Evolutionary conservation across 2,329 filamentous ascomycete genomes (phyloP).

Genomic region (Diaporthe citrichinensis): DNA sequence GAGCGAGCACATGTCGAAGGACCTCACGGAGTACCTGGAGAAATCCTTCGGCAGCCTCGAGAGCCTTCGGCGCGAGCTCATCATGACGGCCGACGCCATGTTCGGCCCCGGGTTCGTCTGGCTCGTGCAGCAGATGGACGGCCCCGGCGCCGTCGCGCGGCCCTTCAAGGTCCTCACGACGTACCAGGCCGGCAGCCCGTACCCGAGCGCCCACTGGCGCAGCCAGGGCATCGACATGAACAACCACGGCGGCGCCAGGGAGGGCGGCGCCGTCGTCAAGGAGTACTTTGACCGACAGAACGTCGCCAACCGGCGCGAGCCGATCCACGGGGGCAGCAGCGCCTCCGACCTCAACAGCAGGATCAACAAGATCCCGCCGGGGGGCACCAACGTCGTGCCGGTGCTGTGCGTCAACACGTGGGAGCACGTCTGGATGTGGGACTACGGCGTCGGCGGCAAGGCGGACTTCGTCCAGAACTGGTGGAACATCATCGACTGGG

Average conservation of each 20-base stretch:
- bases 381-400: constrained; percentile 78
- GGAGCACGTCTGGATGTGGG: constrained; percentile 92
- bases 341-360: constrained; percentile 44
- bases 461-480: constrained; percentile 80
- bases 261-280: constrained; percentile 48
- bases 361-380: constrained; percentile 63
- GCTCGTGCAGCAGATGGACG: constrained; percentile 75
- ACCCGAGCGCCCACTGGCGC: constrained; percentile 86
- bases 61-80: constrained; percentile 83
- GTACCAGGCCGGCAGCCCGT: constrained; percentile 92
- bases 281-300: constrained; percentile 58
- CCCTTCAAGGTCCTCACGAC: constrained; percentile 82
- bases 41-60: constrained; percentile 85
- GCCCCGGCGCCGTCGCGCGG: constrained; percentile 47
- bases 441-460: constrained; percentile 85
- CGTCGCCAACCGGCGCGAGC: constrained; percentile 52
- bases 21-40: constrained; percentile 72
- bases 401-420: constrained; percentile 95
- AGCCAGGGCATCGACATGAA: constrained; percentile 79
- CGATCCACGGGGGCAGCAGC: constrained; percentile 39
- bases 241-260: constrained; percentile 62
- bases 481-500: constrained; percentile 94
- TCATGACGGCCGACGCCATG: constrained; percentile 87
- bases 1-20: constrained; percentile 44
- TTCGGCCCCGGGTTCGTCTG: constrained; percentile 98